Evolutionary conservation across 1,284 basidiomycete genomes (phyloP).

Genomic region (Flammula alnicola): DNA sequence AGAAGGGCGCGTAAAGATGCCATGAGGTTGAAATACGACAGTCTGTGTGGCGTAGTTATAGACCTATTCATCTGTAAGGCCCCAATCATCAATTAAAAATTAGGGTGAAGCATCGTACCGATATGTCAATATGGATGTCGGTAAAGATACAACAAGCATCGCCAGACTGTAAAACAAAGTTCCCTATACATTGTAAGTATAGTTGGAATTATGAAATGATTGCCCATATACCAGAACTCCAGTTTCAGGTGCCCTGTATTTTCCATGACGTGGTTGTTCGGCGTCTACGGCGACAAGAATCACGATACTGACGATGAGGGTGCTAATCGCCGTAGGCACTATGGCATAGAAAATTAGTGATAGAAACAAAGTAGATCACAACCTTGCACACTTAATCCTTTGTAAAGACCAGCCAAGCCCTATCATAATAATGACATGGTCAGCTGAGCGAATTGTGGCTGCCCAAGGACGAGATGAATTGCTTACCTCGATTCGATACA

Average conservation of each 20-base stretch:
- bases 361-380: background rate
- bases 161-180: slow-evolving; percentile 65
- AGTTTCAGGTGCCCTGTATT: slow-evolving; percentile 72
- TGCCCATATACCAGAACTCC: slow-evolving; percentile 51
- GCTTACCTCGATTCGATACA: slow-evolving; percentile 76
- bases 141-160: slow-evolving; percentile 80
- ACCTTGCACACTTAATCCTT: slow-evolving; percentile 73
- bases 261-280: slow-evolving; percentile 60
- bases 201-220: background rate
- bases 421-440: slow-evolving; percentile 29
- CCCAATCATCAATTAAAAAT: background rate
- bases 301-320: slow-evolving; percentile 59
- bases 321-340: slow-evolving; percentile 79
- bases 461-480: background rate
- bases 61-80: slow-evolving; percentile 51
- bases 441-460: background rate
- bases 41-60: slow-evolving; percentile 84
- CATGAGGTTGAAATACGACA: slow-evolving; percentile 67
- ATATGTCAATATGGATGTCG: slow-evolving; percentile 80
- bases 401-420: slow-evolving; percentile 83
- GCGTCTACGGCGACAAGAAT: slow-evolving; percentile 61
- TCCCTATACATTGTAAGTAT: slow-evolving; percentile 39
- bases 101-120: slow-evolving; percentile 52
- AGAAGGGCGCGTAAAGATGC: slow-evolving; percentile 75
- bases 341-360: slow-evolving; percentile 1